phyloP scores from a whole-genome alignment of 164 flowering plant genomes.

The Umbilicus rupestris region DNA sequence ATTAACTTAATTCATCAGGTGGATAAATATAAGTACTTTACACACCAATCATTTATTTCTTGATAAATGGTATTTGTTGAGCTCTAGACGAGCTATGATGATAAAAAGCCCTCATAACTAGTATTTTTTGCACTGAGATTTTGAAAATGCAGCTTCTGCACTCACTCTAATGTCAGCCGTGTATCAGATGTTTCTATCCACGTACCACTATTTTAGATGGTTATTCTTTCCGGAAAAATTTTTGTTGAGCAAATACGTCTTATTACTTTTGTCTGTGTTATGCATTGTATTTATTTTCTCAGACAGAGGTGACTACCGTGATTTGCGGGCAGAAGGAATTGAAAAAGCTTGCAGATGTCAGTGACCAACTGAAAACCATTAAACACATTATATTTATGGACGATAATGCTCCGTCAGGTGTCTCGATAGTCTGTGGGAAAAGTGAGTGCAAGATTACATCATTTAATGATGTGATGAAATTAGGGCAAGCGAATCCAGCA shows the following conservation, averaged over 20 bases:
- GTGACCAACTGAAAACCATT: slow-evolving; percentile 83
- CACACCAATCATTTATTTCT: no score
- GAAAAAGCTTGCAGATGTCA: slow-evolving; percentile 57
- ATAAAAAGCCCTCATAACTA: neutral
- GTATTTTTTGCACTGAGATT: neutral
- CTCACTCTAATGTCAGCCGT: neutral
- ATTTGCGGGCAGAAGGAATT: slow-evolving; percentile 86
- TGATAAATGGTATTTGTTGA: no score
- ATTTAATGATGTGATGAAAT: slow-evolving; percentile 49
- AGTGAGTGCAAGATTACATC: slow-evolving; percentile 44
- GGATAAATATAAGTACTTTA: no score
- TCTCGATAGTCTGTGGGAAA: slow-evolving; percentile 26
- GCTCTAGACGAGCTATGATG: no score
- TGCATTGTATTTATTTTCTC: slow-evolving; percentile 13
- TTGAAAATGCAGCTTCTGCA: neutral
- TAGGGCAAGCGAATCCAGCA: slow-evolving; percentile 63
- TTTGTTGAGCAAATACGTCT: neutral
- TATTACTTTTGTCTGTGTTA: neutral
- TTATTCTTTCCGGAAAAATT: no score
- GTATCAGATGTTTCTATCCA: neutral
- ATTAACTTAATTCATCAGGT: no score
- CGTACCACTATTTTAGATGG: neutral
- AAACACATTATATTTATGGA: slow-evolving; percentile 79
- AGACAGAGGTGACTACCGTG: slow-evolving; percentile 96
- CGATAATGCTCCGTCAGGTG: slow-evolving; percentile 40